Percentiles rank a stretch among this genome's conserved stretches.
phyloP scores from a whole-genome alignment of 1,284 basidiomycete species.

The Spongispora temasekensis region DNA sequence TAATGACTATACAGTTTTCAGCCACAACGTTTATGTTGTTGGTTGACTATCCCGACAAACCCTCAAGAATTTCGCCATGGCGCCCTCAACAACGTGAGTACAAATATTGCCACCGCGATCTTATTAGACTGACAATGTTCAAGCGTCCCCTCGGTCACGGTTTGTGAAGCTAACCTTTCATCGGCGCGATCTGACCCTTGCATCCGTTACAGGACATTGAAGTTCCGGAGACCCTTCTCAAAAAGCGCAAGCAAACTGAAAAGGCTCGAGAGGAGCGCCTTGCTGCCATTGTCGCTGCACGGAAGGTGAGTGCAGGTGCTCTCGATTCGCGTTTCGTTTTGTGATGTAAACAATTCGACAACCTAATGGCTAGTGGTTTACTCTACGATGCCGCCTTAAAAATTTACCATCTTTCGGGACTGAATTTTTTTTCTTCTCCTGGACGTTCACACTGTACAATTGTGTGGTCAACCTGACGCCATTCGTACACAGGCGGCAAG shows the following conservation, averaged over 20 bases:
- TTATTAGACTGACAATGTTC: conserved; percentile 15
- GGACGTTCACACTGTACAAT: conserved; percentile 6
- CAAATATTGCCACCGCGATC: conserved; percentile 1
- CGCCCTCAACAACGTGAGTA: conserved; percentile 67
- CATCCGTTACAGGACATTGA: conserved; percentile 67
- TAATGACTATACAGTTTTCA: conserved; percentile 35
- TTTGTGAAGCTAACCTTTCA: conserved; percentile 40
- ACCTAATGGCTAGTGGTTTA: conserved; percentile 64
- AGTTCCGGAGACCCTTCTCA: conserved; percentile 98
- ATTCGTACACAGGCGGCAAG: conserved; percentile 66
- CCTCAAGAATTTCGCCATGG: conserved; percentile 58
- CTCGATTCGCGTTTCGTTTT: conserved; percentile 23
- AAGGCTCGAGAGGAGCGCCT: conserved; percentile 97
- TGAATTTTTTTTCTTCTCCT: conserved; percentile 42
- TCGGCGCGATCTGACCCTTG: conserved; percentile 28
- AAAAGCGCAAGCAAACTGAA: conserved; percentile 99
- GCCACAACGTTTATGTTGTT: conserved; percentile 22
- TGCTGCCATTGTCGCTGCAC: conserved; percentile 81
- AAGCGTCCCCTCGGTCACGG: conserved; percentile 69
- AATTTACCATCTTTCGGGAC: conserved; percentile 99
- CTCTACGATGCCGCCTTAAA: conserved; percentile 74
- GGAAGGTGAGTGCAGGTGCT: conserved; percentile 73
- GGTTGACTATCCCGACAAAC: not conserved
- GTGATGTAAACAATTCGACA: conserved; percentile 83
- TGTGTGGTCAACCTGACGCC: conserved; percentile 12